These are phyloP conservation scores for Leccinum ochraceum DNA, from an alignment of 768 basidiomycete genomes.

Conservation along the genomic window DNA sequence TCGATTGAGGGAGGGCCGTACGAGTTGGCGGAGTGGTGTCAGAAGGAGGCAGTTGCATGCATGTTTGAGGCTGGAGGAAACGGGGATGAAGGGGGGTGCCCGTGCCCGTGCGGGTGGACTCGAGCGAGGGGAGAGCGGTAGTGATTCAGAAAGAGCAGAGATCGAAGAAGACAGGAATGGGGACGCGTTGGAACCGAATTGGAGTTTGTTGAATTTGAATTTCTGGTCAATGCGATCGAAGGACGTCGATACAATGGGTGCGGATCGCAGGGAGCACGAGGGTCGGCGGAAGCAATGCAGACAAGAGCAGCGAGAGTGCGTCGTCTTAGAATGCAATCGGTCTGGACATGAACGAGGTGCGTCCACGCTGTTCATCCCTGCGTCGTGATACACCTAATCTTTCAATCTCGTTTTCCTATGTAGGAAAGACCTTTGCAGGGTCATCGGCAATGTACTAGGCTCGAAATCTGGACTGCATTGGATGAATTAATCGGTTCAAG, in stretches of 20 bases:
- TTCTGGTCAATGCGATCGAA: slow-evolving; percentile 72
- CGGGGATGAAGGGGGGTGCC: not conserved
- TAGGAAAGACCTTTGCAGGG: slow-evolving; percentile 76
- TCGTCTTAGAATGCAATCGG: slow-evolving; percentile 80
- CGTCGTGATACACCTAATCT: not conserved
- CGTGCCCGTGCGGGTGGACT: not conserved
- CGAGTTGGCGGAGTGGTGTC: slow-evolving; percentile 72
- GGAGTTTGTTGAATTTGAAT: slow-evolving; percentile 51
- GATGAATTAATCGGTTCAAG: no score
- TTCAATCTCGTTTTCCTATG: no score
- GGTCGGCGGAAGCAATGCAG: slow-evolving; percentile 11
- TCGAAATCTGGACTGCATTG: no score
- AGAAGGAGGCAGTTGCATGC: slow-evolving; percentile 62
- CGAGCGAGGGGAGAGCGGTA: not conserved
- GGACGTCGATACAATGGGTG: not conserved
- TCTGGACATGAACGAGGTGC: slow-evolving; percentile 77
- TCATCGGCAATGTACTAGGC: slow-evolving; percentile 56
- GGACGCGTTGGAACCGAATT: slow-evolving; percentile 41
- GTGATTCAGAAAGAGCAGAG: not conserved
- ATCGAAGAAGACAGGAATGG: not conserved
- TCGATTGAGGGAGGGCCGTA: slow-evolving; percentile 64
- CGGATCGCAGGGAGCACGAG: not conserved
- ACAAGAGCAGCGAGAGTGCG: slow-evolving; percentile 42
- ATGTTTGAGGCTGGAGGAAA: slow-evolving; percentile 56
- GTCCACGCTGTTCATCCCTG: slow-evolving; percentile 15